These are phyloP conservation scores for Ophiostoma ulmi DNA, from an alignment of 2,329 filamentous ascomycete species.

Conservation along the genomic window DNA sequence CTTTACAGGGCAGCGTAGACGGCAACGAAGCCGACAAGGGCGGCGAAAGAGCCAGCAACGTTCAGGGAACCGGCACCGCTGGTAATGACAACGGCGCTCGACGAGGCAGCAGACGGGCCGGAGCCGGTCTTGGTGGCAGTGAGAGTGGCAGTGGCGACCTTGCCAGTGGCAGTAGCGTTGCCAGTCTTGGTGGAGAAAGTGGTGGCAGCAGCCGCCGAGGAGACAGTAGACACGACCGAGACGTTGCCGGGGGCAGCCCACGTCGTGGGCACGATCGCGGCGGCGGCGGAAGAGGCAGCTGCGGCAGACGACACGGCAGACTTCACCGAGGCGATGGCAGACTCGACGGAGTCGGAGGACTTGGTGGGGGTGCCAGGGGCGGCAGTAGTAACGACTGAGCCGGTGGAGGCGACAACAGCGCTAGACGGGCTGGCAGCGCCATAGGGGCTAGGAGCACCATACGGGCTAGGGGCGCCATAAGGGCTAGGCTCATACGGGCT, in stretches of 20 bases:
- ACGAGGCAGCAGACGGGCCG: conserved; percentile 24
- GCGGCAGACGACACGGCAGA: conserved; percentile 19
- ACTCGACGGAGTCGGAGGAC: background rate
- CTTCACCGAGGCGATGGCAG: conserved; percentile 16
- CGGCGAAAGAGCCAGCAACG: conserved; percentile 41
- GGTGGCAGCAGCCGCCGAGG: conserved; percentile 25
- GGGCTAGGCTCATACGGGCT: too few relatives aligned
- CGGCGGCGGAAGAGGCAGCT: conserved; percentile 25
- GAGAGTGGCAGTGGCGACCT: conserved; percentile 30
- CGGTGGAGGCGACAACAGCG: conserved; percentile 25
- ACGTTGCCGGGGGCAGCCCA: too few relatives aligned
- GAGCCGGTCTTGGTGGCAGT: conserved; percentile 31
- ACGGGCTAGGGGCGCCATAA: too few relatives aligned
- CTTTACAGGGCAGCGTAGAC: conserved; percentile 41
- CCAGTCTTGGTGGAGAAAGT: conserved; percentile 23
- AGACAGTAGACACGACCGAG: background rate
- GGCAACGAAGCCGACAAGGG: conserved; percentile 39
- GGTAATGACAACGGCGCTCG: conserved; percentile 28
- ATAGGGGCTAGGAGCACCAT: too few relatives aligned
- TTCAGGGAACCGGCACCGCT: conserved; percentile 37
- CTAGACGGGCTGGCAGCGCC: conserved; percentile 16
- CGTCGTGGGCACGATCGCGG: too few relatives aligned
- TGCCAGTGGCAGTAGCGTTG: conserved; percentile 25
- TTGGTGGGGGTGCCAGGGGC: conserved; percentile 23
- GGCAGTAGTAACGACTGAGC: background rate